phyloP scores from a whole-genome alignment of 176 grass and related monocot genomes.

The Panicum miliaceum region DNA sequence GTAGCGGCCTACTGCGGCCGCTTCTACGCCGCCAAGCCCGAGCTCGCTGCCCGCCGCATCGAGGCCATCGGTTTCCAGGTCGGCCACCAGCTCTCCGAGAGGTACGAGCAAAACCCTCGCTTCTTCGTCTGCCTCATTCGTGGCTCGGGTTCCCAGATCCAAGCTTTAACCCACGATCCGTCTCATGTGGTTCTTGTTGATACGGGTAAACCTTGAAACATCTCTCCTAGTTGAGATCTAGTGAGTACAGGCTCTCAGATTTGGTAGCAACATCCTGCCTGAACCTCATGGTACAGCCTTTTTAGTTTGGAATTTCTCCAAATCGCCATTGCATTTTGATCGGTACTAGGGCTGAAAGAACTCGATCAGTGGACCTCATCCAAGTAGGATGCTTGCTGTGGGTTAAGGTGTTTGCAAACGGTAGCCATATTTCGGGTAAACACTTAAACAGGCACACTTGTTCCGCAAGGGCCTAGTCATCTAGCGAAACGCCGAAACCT shows the following conservation, averaged over 20 bases:
- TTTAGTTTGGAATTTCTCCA: neutral
- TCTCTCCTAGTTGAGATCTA: neutral
- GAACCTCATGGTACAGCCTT: neutral
- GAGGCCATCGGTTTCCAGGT: constrained; percentile 97
- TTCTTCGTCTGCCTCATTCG: neutral
- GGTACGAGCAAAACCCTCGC: constrained; percentile 46
- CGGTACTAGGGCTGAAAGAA: neutral
- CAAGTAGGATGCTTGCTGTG: neutral
- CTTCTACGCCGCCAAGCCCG: constrained; percentile 86
- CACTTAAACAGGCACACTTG: neutral
- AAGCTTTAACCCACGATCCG: neutral
- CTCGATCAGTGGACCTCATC: neutral
- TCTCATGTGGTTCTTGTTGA: neutral
- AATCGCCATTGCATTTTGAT: neutral
- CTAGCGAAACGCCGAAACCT: neutral
- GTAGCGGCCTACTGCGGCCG: constrained; percentile 79
- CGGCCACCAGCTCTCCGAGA: constrained; percentile 89
- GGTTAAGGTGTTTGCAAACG: neutral
- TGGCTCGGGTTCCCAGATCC: neutral
- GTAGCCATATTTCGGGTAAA: neutral
- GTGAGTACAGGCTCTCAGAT: neutral
- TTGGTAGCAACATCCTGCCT: constrained; percentile 3
- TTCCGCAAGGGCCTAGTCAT: neutral
- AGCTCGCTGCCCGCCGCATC: constrained; percentile 92
- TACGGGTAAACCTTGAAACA: neutral